Base-by-base conservation (phyloP, 1,284 basidiomycete species). In the Boletus sp. region DNA sequence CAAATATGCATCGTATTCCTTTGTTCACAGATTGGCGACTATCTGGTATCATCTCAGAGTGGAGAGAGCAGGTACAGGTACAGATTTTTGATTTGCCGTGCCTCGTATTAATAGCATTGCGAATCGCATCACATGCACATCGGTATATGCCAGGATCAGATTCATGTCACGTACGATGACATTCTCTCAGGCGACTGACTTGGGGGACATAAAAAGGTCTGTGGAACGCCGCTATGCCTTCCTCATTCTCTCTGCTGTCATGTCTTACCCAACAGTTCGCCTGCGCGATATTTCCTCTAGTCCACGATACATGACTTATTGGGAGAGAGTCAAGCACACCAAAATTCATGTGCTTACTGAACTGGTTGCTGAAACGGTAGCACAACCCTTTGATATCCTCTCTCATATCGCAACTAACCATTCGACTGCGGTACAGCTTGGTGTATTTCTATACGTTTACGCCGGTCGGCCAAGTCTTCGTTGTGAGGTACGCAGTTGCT, bases 301-400 rank as follows among this genome's bases (percentile, higher is more conserved):
- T 26, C 66, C 72, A 16, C 60, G 58, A 20, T 55, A 75, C 40
- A 67, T 81, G 55, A 54, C 57, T 3, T 51, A 61, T 26, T 84
- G 82, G 78, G 82, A 85, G 58, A 73, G 68, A 41, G 60, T 68
- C 52, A 71, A 80, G 38, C 75, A 81, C 56, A 68, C 63, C 25
- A 65, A 71, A 35, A 60, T 74, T 5, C 78, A 80, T 52, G 76
- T 77, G 74, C 51, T 76, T 2, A 68, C 78, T 17, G 78, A 85
- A 61, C 72, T 76, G 55, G 69, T 82, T 34, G 82, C 81, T 22
- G 82, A 85, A 66, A 69, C 71, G 48, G 82, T 83, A 58, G 30
- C 60, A 69, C 60, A 9, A n/a, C 25, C 22, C 12, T 1, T 4
- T 19, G 12, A 39, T 26, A 13, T 43, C 12, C 14, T 25, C 16